These are phyloP conservation scores for Begonia peltatifolia DNA, from an alignment of 306 rosid genomes.

Conservation along the genomic window DNA sequence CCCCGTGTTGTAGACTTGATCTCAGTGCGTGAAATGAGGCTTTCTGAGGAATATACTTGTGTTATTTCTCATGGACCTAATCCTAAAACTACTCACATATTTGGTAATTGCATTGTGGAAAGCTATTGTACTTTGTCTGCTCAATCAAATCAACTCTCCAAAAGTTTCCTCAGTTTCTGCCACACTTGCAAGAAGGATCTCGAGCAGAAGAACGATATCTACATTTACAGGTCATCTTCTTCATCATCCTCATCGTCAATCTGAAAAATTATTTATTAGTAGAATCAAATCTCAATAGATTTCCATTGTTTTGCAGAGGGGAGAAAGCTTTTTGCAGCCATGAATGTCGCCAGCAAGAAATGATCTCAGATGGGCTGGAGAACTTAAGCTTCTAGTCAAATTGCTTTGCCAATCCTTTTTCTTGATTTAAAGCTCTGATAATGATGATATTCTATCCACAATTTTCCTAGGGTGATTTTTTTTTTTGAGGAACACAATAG, in stretches of 20 bases:
- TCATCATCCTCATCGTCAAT: neutral
- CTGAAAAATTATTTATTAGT: neutral
- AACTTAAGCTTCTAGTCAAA: no score
- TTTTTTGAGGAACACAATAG: no score
- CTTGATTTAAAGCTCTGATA: no score
- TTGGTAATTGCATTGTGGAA: constrained; percentile 58
- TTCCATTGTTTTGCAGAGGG: neutral
- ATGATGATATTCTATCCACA: no score
- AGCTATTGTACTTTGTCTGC: constrained; percentile 12
- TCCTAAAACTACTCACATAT: constrained; percentile 80
- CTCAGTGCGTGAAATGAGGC: constrained; percentile 57
- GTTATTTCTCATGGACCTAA: constrained; percentile 65
- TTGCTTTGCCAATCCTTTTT: no score
- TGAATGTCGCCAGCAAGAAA: neutral
- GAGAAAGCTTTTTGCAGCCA: neutral
- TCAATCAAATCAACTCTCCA: neutral
- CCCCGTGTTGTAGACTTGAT: constrained; percentile 4
- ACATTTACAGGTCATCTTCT: neutral
- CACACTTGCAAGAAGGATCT: neutral
- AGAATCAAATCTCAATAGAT: neutral
- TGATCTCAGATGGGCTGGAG: neutral
- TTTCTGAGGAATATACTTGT: constrained; percentile 75
- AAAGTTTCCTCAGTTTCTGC: neutral
- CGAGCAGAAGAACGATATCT: neutral
- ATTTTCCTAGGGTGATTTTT: no score